Evolutionary conservation across 768 basidiomycete genomes (phyloP).

Genomic region (Termitomyces bulborhizus): DNA sequence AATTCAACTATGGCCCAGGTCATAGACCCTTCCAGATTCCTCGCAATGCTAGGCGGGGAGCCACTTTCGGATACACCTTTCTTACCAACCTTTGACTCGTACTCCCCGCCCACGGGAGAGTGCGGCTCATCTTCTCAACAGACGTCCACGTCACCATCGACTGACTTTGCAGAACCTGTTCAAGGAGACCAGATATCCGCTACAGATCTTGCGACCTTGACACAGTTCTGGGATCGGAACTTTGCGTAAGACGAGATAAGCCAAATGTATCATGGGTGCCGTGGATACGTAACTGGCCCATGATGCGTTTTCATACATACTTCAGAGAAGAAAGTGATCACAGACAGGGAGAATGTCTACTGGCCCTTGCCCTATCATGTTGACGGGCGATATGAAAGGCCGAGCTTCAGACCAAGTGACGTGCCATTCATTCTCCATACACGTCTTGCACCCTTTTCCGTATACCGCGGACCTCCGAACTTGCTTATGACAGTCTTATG

Average conservation of each 20-base stretch:
- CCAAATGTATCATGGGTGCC: not conserved
- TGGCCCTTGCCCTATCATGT: too few relatives aligned
- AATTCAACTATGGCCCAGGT: constrained; percentile 9
- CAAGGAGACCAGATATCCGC: constrained; percentile 6
- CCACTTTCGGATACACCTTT: constrained; percentile 34
- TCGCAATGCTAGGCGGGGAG: constrained; percentile 36
- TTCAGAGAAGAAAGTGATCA: not conserved
- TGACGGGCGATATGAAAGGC: too few relatives aligned
- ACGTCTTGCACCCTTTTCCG: too few relatives aligned
- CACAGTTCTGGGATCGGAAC: constrained; percentile 15
- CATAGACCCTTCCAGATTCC: constrained; percentile 24
- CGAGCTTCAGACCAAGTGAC: too few relatives aligned
- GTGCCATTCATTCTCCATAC: too few relatives aligned
- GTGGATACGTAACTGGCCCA: too few relatives aligned
- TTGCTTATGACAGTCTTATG: too few relatives aligned
- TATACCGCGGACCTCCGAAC: too few relatives aligned
- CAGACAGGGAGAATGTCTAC: not conserved
- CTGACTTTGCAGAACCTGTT: not conserved
- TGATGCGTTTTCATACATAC: not conserved
- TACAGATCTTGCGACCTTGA: constrained; percentile 13
- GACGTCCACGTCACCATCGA: not conserved
- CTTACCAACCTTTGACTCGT: constrained; percentile 18
- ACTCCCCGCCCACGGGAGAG: constrained; percentile 5
- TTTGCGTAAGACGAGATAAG: constrained; percentile 1
- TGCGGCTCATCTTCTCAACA: constrained; percentile 5